These are phyloP conservation scores for Fusarium palustre DNA, from an alignment of 2,329 filamentous ascomycete genomes.

Conservation along the genomic window DNA sequence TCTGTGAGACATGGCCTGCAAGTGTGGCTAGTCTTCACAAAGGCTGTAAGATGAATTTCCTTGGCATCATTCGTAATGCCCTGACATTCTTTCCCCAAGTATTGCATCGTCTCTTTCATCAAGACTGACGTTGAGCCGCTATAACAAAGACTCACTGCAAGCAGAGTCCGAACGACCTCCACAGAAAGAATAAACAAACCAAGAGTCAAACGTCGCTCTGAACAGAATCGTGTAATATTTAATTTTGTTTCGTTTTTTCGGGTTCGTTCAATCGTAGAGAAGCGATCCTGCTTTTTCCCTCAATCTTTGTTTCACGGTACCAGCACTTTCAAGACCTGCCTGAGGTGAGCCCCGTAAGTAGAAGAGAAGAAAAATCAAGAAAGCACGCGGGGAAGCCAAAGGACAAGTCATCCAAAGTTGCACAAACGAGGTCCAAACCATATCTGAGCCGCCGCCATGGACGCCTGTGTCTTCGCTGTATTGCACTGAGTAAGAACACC, in stretches of 20 bases:
- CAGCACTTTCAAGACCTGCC: conserved; percentile 47
- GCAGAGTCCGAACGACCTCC: conserved; percentile 16
- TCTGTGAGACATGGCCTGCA: conserved; percentile 18
- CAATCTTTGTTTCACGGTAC: conserved; percentile 34
- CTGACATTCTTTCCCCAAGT: conserved; percentile 16
- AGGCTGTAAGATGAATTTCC: conserved; percentile 10
- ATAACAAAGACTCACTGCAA: conserved; percentile 13
- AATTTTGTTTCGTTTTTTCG: conserved; percentile 35
- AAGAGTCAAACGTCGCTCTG: conserved; percentile 24
- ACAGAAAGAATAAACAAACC: conserved; percentile 34
- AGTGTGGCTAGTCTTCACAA: conserved; percentile 11
- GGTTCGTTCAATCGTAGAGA: conserved; percentile 46
- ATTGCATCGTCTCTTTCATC: conserved; percentile 20
- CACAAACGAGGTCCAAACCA: conserved; percentile 21
- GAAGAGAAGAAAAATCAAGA: conserved; percentile 27
- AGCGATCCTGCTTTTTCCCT: conserved; percentile 35
- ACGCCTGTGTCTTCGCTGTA: conserved; percentile 29
- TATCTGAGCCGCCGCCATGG: conserved; percentile 30
- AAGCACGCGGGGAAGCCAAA: conserved; percentile 39
- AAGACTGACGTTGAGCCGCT: not conserved
- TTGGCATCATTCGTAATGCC: conserved; percentile 27
- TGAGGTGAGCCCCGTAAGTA: conserved; percentile 38
- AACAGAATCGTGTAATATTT: conserved; percentile 35
- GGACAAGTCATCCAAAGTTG: conserved; percentile 42
- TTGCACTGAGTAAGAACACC: conserved; percentile 34